Base-by-base conservation (phyloP, 2,329 filamentous ascomycete species). In the Thyridium curvatum region DNA sequence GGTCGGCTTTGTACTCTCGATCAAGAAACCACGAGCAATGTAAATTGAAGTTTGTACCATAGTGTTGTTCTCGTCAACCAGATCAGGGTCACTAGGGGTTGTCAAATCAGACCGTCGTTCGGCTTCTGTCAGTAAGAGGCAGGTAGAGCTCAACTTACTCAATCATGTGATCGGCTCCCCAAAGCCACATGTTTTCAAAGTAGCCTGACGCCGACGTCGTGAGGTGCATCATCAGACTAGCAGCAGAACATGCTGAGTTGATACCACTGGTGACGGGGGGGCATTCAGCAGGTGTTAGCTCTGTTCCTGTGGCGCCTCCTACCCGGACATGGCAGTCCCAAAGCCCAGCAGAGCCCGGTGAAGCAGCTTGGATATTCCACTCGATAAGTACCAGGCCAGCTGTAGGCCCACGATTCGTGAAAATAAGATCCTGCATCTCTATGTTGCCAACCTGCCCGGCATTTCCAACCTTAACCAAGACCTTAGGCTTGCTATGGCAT, bases 251-350 rank as follows among this genome's bases (percentile, higher is more conserved):
- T 17, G 71, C 68, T 5, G 61, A 61, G 14, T 62, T 53, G 17
- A 62, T 62, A 9, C 74, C 72, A 38, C 72, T 74, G 4, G 62
- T 64, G 16, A 62, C 53, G 61, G 83, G 82, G 44, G 71, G 52
- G 59, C 82, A 85, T 26, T 64, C 75, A 53, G 76, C 65, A 31
- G 72, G 74, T 54, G 82, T 79, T 9, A 86, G 68, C 38, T 77
- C 60, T 15, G 82, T 83, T 34, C 82, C 82, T 8, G 76, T 74
- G 33, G 74, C 74, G 18, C 83, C 83, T 49, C 82, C 83, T 43
- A 87, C 71, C 51, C 83, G 77, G 58, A 82, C 72, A 60, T 88
- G 83, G n/a, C 78, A 73, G 52, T 87, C 83, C 41, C 83, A 88
- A 63, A 86, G 77, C 41, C 72, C 82, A 26, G 69, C 72, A 2